A percentile compares a stretch with the other conserved stretches of the same genome.
These are phyloP conservation scores for Trebouxia gelatinosa DNA, from an alignment of 163 green algal genomes.

Conservation along the genomic window DNA sequence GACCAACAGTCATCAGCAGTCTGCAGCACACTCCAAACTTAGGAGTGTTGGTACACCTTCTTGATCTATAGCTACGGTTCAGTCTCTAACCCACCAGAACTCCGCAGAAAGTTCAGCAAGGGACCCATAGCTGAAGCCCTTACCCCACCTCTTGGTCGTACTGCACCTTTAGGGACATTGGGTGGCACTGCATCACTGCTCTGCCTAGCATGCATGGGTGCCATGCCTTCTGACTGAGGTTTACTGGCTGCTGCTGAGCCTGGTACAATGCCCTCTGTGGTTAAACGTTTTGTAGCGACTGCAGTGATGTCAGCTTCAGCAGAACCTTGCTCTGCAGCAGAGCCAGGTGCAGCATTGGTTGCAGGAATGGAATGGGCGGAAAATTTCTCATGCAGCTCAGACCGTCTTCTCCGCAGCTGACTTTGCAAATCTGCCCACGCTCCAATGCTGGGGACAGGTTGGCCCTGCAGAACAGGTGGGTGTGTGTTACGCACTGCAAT, in stretches of 20 bases:
- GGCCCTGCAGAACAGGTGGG: neutral
- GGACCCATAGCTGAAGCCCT: conserved; percentile 36
- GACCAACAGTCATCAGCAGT: too few relatives aligned
- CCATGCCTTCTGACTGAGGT: neutral
- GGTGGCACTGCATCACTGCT: neutral
- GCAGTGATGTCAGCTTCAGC: neutral
- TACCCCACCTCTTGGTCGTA: conserved; percentile 31
- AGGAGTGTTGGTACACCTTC: too few relatives aligned
- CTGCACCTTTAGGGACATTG: conserved; percentile 26
- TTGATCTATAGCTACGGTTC: too few relatives aligned
- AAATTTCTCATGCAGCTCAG: too few relatives aligned
- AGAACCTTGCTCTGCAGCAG: neutral
- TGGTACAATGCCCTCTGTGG: neutral
- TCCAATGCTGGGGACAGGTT: neutral
- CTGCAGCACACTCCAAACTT: too few relatives aligned
- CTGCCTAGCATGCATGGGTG: neutral
- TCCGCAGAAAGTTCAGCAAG: conserved; percentile 30
- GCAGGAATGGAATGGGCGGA: too few relatives aligned
- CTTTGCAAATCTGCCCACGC: neutral
- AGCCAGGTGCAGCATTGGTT: too few relatives aligned
- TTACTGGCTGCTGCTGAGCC: neutral
- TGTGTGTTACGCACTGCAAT: too few relatives aligned
- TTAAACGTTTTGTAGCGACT: neutral
- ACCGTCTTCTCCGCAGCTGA: neutral
- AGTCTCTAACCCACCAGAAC: conserved; percentile 3